These are phyloP conservation scores for Exidia glandulosa DNA, from an alignment of 768 basidiomycete genomes.

Conservation along the genomic window DNA sequence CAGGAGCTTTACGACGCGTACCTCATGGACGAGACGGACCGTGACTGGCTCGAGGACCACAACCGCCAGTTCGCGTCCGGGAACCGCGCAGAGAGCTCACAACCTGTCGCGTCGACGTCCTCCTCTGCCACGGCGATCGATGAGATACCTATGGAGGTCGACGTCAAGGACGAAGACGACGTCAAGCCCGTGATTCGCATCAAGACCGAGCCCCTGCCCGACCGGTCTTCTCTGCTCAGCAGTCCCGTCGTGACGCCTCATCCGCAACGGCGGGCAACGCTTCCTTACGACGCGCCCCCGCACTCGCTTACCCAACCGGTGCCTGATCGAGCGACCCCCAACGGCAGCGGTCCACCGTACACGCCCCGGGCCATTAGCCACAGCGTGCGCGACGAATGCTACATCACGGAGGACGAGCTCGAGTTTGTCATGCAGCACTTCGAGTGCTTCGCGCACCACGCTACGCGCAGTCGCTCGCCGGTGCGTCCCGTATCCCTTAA, in stretches of 20 bases:
- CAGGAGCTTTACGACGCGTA: background rate
- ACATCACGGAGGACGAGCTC: background rate
- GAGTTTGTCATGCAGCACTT: background rate
- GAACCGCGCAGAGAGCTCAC: background rate
- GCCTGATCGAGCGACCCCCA: background rate
- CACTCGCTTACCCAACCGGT: background rate
- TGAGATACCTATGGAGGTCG: background rate
- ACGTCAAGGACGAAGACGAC: background rate
- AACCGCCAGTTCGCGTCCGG: background rate
- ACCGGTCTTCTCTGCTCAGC: background rate
- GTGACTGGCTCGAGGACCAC: background rate
- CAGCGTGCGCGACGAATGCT: background rate
- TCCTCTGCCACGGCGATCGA: background rate
- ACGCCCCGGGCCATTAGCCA: background rate
- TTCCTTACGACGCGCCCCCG: too few species aligned
- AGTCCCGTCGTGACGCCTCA: background rate
- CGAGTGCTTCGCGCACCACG: background rate
- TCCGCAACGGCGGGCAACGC: too few species aligned
- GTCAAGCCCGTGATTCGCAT: background rate
- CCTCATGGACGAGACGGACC: background rate
- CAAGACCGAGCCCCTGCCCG: background rate
- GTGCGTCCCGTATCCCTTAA: background rate
- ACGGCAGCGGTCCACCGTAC: background rate
- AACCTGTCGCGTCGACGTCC: background rate
- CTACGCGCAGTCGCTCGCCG: background rate